Base-by-base conservation (phyloP, 495 filamentous ascomycete species). In the Polyplosphaeria fusca region DNA sequence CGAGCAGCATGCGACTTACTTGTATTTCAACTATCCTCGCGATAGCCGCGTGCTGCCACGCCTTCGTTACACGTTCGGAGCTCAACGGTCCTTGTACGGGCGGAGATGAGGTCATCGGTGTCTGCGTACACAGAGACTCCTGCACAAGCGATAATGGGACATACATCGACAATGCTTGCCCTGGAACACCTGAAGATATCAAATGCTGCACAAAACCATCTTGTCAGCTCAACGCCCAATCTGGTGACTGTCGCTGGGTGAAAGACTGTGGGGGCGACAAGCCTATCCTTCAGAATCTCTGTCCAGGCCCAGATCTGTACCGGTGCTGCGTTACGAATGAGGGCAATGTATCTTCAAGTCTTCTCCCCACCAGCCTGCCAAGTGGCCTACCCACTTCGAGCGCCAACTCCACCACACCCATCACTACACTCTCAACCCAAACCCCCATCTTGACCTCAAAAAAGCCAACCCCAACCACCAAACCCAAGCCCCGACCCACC, bases 131-230 rank as follows among this genome's bases (percentile, higher is more conserved):
- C 5, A 60, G 49, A 11, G 22, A 37, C 4, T 60, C 57, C 5
- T 60, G 57, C 57, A 40, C 57, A 0, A 20, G 26, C 9, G 49
- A 47, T 48, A 37, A 37, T 12, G 57, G 57, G 18, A 48, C 57
- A 25, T 60, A 47, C 40, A 60, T 60, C 23, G 14, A 37, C 37
- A 54, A 60, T 24, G 57, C 49, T 16, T 60, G 57, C 32, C 57
- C 57, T 4, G 49, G 49, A 19, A 60, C 57, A 14, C 41, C 57
- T 2, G 50, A 60, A 18, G 50, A 60, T 26, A 60, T 60, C 27
- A 60, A 60, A 43, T 60, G 57, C 57, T 60, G 57, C 19, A 54
- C 50, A 4, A 60, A 60, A 22, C 19, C 57, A 11, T 24, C 26
- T 5, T 60, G 57, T 23, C 18, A 35, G 14, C 18, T 14, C 16